Percentiles rank a stretch among this genome's conserved stretches.
Evolutionary conservation across 257 asterid genomes (phyloP).

Genomic region (Nyctanthes arbortristis): DNA sequence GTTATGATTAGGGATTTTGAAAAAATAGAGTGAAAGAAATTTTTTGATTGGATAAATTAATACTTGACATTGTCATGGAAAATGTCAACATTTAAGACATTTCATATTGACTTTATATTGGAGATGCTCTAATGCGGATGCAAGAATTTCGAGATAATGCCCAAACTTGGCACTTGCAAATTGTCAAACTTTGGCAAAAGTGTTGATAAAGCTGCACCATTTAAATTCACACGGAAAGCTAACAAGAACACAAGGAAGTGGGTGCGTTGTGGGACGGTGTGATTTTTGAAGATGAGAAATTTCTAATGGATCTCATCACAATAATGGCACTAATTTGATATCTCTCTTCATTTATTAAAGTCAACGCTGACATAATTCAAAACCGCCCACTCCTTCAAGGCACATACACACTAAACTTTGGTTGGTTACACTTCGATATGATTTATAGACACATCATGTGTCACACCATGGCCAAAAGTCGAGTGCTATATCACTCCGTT

Average conservation of each 20-base stretch:
- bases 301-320: background rate
- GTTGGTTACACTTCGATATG: background rate
- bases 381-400: background rate
- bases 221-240: background rate
- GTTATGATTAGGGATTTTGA: too few relatives aligned
- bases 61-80: too few relatives aligned
- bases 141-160: background rate
- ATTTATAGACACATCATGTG: background rate
- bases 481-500: too few relatives aligned
- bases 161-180: background rate
- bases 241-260: background rate
- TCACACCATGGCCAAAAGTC: too few relatives aligned
- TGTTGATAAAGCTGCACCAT: background rate
- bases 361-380: background rate
- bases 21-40: too few relatives aligned
- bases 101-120: too few relatives aligned
- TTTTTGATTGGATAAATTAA: too few relatives aligned
- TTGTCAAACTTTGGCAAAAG: background rate
- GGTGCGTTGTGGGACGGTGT: slow-evolving; percentile 12
- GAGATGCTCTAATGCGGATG: background rate
- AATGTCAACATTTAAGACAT: too few relatives aligned
- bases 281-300: background rate
- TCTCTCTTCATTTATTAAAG: background rate
- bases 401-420: too few relatives aligned
- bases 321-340: background rate